Evolutionary conservation across 2,329 filamentous ascomycete genomes (phyloP).

Genomic region (Aspergillus luchuensis): DNA sequence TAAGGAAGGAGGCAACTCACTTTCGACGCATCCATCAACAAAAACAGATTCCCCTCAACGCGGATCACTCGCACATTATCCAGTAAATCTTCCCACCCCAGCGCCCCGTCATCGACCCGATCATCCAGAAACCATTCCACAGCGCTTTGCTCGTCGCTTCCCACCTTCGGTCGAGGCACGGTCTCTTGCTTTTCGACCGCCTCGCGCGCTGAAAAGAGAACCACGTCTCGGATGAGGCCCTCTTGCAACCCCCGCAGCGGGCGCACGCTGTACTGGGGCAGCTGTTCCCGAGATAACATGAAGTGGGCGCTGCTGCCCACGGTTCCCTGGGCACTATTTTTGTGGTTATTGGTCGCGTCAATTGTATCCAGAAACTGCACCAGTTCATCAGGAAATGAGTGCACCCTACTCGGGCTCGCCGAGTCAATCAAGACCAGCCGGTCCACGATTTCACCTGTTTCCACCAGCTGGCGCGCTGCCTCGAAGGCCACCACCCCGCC

Average conservation of each 20-base stretch:
- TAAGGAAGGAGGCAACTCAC: background rate
- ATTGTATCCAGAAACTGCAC: background rate
- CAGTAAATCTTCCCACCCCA: background rate
- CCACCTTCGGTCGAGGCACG: background rate
- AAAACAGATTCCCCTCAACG: background rate
- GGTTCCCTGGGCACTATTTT: background rate
- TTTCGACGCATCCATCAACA: background rate
- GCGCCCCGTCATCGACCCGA: background rate
- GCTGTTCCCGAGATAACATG: background rate
- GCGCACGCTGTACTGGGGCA: background rate
- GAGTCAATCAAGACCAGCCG: background rate
- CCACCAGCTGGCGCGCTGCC: background rate
- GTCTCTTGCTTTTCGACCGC: background rate
- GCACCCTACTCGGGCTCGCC: background rate
- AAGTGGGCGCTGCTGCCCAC: background rate
- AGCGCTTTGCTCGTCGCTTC: background rate
- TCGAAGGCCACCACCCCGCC: background rate
- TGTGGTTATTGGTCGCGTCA: background rate
- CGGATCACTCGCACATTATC: background rate
- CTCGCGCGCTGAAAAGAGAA: background rate
- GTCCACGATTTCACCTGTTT: background rate
- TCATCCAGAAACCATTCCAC: background rate
- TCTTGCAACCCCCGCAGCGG: background rate
- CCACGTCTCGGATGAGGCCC: background rate
- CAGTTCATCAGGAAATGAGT: background rate